phyloP scores from a whole-genome alignment of 2,329 filamentous ascomycete genomes.

The Juglanconis oblonga region DNA sequence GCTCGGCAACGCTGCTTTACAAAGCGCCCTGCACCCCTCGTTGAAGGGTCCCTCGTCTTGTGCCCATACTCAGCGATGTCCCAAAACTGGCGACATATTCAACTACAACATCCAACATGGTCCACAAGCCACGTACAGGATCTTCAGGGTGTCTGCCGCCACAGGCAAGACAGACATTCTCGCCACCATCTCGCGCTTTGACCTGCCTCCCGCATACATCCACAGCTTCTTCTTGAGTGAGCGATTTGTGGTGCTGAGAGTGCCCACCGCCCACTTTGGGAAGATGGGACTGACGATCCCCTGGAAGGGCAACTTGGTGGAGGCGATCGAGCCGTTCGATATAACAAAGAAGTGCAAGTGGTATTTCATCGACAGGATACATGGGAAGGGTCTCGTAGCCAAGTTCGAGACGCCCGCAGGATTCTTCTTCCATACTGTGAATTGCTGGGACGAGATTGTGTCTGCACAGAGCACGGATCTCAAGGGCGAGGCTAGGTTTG shows the following conservation, averaged over 20 bases:
- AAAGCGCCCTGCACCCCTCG: conserved; percentile 62
- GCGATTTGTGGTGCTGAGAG: conserved; percentile 68
- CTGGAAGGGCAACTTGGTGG: conserved; percentile 65
- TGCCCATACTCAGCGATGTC: conserved; percentile 71
- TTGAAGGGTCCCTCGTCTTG: conserved; percentile 66
- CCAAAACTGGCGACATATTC: conserved; percentile 69
- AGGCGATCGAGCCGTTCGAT: conserved; percentile 65
- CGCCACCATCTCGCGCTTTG: conserved; percentile 56
- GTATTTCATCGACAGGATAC: conserved; percentile 69
- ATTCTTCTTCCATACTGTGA: conserved; percentile 79
- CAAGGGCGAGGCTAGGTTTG: conserved; percentile 28
- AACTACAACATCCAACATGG: conserved; percentile 78
- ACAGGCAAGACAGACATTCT: conserved; percentile 69
- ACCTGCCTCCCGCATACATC: conserved; percentile 65
- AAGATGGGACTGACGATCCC: conserved; percentile 57
- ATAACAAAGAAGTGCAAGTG: conserved; percentile 56
- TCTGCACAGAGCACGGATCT: conserved; percentile 21
- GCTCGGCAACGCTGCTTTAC: conserved; percentile 55
- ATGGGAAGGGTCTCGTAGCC: conserved; percentile 62
- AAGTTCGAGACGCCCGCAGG: conserved; percentile 65
- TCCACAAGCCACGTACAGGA: conserved; percentile 55
- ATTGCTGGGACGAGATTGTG: conserved; percentile 65
- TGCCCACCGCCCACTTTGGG: conserved; percentile 64
- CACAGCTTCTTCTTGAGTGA: conserved; percentile 76
- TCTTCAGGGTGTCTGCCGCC: conserved; percentile 63